phyloP scores from a whole-genome alignment of 495 filamentous ascomycete genomes.

The Aspergillus cavernicola region DNA sequence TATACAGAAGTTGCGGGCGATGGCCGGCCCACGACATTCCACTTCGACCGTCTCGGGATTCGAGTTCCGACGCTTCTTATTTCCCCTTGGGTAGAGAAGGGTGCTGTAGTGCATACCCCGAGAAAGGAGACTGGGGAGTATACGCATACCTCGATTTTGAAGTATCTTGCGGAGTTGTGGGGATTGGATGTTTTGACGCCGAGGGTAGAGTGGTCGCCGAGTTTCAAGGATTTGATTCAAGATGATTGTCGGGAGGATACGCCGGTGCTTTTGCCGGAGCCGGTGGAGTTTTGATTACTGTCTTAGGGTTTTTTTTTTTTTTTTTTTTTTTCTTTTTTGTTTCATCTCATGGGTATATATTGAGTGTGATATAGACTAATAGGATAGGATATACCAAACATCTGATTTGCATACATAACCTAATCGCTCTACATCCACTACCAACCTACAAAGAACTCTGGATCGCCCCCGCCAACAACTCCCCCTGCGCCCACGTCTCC shows the following conservation, averaged over 20 bases:
- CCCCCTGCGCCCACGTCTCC: constrained; percentile 30
- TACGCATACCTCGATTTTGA: constrained; percentile 44
- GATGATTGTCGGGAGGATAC: constrained; percentile 28
- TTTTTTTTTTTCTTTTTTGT: too few relatives aligned
- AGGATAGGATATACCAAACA: too few relatives aligned
- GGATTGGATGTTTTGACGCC: constrained; percentile 39
- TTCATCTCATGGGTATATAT: not conserved
- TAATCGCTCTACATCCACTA: not conserved
- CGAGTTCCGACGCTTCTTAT: constrained; percentile 49
- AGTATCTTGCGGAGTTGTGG: constrained; percentile 42
- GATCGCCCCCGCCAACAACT: not conserved
- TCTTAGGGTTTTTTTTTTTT: not conserved
- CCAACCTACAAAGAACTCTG: not conserved
- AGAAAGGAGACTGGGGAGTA: constrained; percentile 32
- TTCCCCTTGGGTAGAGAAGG: constrained; percentile 42
- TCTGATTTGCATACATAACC: too few relatives aligned
- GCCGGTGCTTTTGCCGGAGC: constrained; percentile 23
- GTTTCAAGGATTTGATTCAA: constrained; percentile 35
- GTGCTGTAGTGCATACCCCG: constrained; percentile 37
- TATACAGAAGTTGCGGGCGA: constrained; percentile 41
- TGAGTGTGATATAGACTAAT: too few relatives aligned
- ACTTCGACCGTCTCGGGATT: constrained; percentile 48
- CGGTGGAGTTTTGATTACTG: constrained; percentile 20
- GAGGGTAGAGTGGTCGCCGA: constrained; percentile 42
- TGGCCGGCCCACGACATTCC: constrained; percentile 41